A percentile compares a stretch with the other conserved stretches of the same genome.
These are phyloP conservation scores for Epithele typhae DNA, from an alignment of 768 basidiomycete genomes.

Conservation along the genomic window DNA sequence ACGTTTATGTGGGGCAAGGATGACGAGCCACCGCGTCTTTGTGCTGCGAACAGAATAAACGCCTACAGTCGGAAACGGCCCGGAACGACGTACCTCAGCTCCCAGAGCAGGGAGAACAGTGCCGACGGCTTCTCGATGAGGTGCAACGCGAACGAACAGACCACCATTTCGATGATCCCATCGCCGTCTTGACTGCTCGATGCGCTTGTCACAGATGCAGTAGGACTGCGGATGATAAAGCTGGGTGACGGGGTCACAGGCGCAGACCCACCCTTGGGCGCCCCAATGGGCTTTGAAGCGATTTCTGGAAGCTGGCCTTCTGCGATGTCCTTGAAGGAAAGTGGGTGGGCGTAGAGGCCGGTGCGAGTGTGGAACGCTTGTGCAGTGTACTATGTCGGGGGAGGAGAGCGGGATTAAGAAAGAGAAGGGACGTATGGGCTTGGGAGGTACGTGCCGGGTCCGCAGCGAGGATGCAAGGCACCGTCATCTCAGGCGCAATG, in stretches of 20 bases:
- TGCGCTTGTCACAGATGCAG: background rate
- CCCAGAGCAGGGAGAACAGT: conserved; percentile 60
- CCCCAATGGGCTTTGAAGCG: conserved; percentile 13
- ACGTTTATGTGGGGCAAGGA: conserved; percentile 73
- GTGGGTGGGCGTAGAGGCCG: conserved; percentile 45
- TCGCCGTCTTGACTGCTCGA: background rate
- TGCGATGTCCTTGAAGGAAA: conserved; percentile 62
- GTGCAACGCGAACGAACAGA: conserved; percentile 75
- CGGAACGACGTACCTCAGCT: conserved; percentile 32
- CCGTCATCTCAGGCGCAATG: conserved; percentile 31
- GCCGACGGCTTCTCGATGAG: conserved; percentile 58
- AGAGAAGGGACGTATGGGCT: background rate
- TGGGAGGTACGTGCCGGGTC: conserved; percentile 43
- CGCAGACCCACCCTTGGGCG: conserved; percentile 5
- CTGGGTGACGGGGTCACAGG: conserved; percentile 5
- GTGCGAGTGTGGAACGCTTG: conserved; percentile 56
- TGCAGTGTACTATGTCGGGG: conserved; percentile 47
- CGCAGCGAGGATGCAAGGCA: conserved; percentile 37
- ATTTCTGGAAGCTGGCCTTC: conserved; percentile 45
- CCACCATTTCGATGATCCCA: conserved; percentile 48
- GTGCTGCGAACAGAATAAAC: conserved; percentile 30
- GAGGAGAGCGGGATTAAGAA: no score
- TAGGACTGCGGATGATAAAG: conserved; percentile 1
- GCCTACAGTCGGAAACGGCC: no score
- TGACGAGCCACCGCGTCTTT: conserved; percentile 59